These are phyloP conservation scores for Colletotrichum sp. DNA, from an alignment of 2,329 filamentous ascomycete genomes.

Conservation along the genomic window DNA sequence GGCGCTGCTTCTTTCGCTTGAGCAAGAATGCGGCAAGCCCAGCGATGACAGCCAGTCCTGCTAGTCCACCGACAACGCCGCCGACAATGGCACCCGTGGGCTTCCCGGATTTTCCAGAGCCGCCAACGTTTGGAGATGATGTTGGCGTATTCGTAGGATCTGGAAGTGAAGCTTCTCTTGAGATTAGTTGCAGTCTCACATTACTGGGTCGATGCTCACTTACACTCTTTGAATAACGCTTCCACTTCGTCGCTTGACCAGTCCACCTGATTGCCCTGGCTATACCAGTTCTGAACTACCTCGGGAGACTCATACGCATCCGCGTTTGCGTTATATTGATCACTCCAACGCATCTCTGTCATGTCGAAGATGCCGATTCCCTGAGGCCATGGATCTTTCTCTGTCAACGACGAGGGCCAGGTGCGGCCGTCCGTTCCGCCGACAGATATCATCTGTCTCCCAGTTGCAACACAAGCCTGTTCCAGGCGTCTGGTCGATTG, in stretches of 20 bases:
- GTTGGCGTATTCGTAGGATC: background rate
- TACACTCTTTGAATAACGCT: background rate
- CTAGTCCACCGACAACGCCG: background rate
- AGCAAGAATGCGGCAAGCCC: background rate
- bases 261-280: background rate
- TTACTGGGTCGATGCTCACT: accelerated
- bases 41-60: accelerated
- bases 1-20: background rate
- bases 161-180: background rate
- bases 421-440: constrained; percentile 30
- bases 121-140: background rate
- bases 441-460: constrained; percentile 43
- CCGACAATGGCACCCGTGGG: background rate
- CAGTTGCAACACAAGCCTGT: constrained; percentile 39
- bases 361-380: constrained; percentile 46
- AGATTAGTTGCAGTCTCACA: background rate
- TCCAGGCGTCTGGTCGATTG: constrained; percentile 29
- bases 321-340: background rate
- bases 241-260: background rate
- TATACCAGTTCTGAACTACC: background rate
- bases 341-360: constrained; percentile 33
- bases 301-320: background rate
- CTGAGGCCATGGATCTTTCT: constrained; percentile 37
- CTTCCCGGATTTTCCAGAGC: accelerated
- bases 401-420: background rate